phyloP scores from a whole-genome alignment of 225 moss, liverwort and hornwort genomes.

The Neckera pumila region DNA sequence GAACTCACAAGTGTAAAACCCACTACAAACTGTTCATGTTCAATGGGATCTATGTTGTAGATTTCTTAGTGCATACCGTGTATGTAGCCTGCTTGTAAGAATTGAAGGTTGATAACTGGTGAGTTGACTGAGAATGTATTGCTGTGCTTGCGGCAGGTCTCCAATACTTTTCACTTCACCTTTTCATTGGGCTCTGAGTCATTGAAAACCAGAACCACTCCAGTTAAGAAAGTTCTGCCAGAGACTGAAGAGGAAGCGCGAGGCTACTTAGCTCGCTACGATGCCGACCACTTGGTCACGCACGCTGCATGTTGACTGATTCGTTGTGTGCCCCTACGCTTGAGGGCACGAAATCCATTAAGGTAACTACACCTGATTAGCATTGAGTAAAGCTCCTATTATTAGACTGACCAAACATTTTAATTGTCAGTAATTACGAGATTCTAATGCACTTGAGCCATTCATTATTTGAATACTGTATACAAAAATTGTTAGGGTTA shows the following conservation, averaged over 20 bases:
- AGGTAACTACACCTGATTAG: background rate
- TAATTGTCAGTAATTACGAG: background rate
- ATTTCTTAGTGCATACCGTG: background rate
- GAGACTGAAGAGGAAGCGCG: slow-evolving; percentile 82
- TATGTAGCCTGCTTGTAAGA: background rate
- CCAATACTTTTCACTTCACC: slow-evolving; percentile 98
- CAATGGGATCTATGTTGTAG: background rate
- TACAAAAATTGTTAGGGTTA: background rate
- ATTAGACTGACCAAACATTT: background rate
- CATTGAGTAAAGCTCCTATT: background rate
- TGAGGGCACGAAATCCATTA: background rate
- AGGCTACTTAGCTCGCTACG: slow-evolving; percentile 54
- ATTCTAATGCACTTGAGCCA: background rate
- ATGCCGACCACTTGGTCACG: slow-evolving; percentile 59
- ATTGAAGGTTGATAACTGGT: background rate
- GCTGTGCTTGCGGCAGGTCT: slow-evolving; percentile 35
- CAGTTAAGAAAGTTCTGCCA: slow-evolving; percentile 64
- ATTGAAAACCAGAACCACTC: slow-evolving; percentile 16
- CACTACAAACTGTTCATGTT: background rate
- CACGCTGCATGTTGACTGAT: background rate
- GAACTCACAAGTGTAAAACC: background rate
- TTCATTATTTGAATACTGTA: background rate
- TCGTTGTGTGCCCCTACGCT: background rate
- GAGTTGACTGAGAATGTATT: background rate
- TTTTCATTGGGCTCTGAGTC: slow-evolving; percentile 48